Evolutionary conservation across 352 stramenopile species (phyloP).

Genomic region (Pythium inflatum): DNA sequence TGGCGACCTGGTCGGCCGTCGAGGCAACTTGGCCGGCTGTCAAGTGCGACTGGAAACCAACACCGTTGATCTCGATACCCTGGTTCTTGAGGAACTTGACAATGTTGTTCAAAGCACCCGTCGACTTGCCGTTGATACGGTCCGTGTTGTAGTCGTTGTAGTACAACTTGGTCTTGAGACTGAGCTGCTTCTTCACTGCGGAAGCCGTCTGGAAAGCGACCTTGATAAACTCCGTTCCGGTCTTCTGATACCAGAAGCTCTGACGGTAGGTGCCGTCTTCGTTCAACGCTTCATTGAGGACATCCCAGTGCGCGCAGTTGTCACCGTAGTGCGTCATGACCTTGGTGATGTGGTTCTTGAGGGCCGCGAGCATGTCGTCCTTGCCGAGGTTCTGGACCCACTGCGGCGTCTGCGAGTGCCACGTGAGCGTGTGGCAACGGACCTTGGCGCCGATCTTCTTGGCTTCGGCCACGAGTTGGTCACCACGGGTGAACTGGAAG

Average conservation of each 20-base stretch:
- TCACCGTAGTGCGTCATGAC: slow-evolving; percentile 3
- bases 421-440: neutral
- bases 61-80: slow-evolving; percentile 1
- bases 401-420: neutral
- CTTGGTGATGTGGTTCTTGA: slow-evolving; percentile 9
- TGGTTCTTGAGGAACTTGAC: slow-evolving; percentile 9
- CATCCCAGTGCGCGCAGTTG: neutral
- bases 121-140: neutral
- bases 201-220: neutral
- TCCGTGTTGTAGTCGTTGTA: slow-evolving; percentile 11
- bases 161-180: slow-evolving; percentile 2
- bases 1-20: neutral
- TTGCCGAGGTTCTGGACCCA: slow-evolving; percentile 1
- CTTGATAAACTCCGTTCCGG: neutral
- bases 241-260: slow-evolving; percentile 3
- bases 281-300: neutral
- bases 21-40: neutral
- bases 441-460: slow-evolving; percentile 2
- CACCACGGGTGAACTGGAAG: neutral
- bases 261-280: neutral
- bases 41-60: neutral
- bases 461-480: neutral
- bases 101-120: neutral
- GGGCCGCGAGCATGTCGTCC: neutral
- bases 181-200: slow-evolving; percentile 1